phyloP scores from a whole-genome alignment of 1,284 basidiomycete genomes.

The Boletus mariae region DNA sequence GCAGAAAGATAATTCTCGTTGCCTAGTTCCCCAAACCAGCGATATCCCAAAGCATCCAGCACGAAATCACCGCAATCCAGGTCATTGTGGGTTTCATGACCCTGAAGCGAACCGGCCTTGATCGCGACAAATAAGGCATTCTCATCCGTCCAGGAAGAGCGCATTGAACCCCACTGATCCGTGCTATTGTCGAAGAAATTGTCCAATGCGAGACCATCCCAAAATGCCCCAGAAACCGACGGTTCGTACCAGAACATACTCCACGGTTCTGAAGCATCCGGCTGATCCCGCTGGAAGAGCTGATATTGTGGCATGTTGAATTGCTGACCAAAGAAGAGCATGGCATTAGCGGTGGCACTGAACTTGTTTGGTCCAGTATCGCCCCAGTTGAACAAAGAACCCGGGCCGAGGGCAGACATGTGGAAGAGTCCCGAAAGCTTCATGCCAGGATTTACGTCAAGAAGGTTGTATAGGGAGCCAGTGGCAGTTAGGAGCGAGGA shows the following conservation, averaged over 20 bases:
- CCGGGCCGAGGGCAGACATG: constrained; percentile 85
- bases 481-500: constrained; percentile 83
- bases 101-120: constrained; percentile 77
- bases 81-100: constrained; percentile 91
- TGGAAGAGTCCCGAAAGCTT: constrained; percentile 82
- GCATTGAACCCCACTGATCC: constrained; percentile 88
- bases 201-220: constrained; percentile 84
- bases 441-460: constrained; percentile 68
- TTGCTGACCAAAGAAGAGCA: constrained; percentile 69
- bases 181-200: constrained; percentile 68
- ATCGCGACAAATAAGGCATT: constrained; percentile 83
- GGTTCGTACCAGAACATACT: constrained; percentile 99
- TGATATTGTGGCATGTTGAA: constrained; percentile 73
- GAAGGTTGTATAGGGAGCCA: constrained; percentile 77
- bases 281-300: constrained; percentile 91
- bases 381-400: constrained; percentile 88
- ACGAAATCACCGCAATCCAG: constrained; percentile 94
- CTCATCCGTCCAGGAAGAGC: constrained; percentile 89
- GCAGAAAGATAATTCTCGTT: constrained; percentile 78
- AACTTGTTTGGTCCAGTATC: constrained; percentile 97
- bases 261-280: constrained; percentile 88
- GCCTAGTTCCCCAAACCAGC: constrained; percentile 96
- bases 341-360: constrained; percentile 73
- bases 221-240: constrained; percentile 81
- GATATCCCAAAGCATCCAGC: constrained; percentile 88